A percentile compares a stretch with the other conserved stretches of the same genome.
Evolutionary conservation across 352 stramenopile genomes (phyloP).

Genomic region (Globisporangium radiosum): DNA sequence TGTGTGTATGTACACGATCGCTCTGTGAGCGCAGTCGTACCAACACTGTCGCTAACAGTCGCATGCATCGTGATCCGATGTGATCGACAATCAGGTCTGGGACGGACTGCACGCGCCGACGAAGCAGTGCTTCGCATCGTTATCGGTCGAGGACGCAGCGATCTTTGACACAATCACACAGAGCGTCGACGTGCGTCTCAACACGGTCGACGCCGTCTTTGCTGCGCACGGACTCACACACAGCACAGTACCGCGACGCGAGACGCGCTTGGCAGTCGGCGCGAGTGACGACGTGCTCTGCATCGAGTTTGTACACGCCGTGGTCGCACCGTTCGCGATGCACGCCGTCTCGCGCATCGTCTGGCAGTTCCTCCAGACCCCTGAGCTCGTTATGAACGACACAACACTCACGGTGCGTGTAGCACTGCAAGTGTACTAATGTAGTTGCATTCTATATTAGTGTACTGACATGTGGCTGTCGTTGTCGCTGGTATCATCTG

Average conservation of each 20-base stretch:
- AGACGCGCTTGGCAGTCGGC: neutral
- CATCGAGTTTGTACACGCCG: constrained; percentile 6
- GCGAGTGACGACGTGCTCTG: neutral
- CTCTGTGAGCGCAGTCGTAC: too few relatives aligned
- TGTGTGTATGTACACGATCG: neutral
- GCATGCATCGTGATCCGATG: neutral
- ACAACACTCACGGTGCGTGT: neutral
- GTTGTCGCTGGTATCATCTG: neutral
- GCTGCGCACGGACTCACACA: neutral
- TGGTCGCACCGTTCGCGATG: neutral
- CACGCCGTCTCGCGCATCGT: neutral
- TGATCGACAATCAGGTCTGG: constrained; percentile 1
- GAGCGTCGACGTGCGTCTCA: neutral
- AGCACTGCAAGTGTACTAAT: neutral
- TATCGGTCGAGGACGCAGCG: constrained; percentile 5
- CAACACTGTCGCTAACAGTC: too few relatives aligned
- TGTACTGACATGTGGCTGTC: neutral
- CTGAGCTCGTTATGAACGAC: constrained; percentile 1
- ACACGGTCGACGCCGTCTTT: neutral
- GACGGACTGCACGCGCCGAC: neutral
- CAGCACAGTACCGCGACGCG: neutral
- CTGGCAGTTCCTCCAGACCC: constrained; percentile 6
- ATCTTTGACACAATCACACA: constrained; percentile 1
- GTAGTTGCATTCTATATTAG: too few relatives aligned
- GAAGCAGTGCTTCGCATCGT: neutral